phyloP scores from a whole-genome alignment of 1,139 yeast species.

The Debaryomyces sp. region DNA sequence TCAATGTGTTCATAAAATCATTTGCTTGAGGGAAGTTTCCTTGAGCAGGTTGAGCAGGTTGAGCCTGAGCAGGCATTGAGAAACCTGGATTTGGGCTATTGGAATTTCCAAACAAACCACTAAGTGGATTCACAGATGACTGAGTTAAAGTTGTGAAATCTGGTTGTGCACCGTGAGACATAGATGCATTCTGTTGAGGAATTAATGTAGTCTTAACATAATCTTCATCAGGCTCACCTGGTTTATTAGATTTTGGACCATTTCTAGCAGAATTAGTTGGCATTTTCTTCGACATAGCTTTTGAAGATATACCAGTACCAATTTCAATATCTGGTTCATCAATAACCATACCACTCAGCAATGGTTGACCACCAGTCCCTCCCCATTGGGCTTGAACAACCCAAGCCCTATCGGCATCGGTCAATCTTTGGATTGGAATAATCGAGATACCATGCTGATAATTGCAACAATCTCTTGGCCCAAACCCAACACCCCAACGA shows the following conservation, averaged over 20 bases:
- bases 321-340: slow-evolving; percentile 98
- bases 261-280: slow-evolving; percentile 85
- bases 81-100: slow-evolving; percentile 10
- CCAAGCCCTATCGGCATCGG: slow-evolving; percentile 95
- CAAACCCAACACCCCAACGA: slow-evolving; percentile 99
- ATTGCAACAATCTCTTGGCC: slow-evolving; percentile 97
- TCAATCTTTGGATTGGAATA: slow-evolving; percentile 81
- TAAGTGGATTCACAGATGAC: slow-evolving; percentile 52
- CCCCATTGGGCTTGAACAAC: slow-evolving; percentile 93
- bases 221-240: slow-evolving; percentile 58
- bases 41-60: slow-evolving; percentile 19
- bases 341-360: slow-evolving; percentile 77
- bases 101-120: slow-evolving; percentile 46
- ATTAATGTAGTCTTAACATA: slow-evolving; percentile 42
- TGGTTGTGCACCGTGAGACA: slow-evolving; percentile 36
- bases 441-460: slow-evolving; percentile 88
- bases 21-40: slow-evolving; percentile 11
- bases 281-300: slow-evolving; percentile 87
- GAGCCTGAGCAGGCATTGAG: slow-evolving; percentile 13
- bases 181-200: slow-evolving; percentile 24
- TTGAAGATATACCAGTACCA: slow-evolving; percentile 92
- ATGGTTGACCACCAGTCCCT: slow-evolving; percentile 91
- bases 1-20: slow-evolving; percentile 20
- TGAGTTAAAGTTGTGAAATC: slow-evolving; percentile 39
- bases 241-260: slow-evolving; percentile 80